A percentile compares a stretch with the other conserved stretches of the same genome.
phyloP scores from a whole-genome alignment of 768 basidiomycete genomes.

The Ramaria sp. region DNA sequence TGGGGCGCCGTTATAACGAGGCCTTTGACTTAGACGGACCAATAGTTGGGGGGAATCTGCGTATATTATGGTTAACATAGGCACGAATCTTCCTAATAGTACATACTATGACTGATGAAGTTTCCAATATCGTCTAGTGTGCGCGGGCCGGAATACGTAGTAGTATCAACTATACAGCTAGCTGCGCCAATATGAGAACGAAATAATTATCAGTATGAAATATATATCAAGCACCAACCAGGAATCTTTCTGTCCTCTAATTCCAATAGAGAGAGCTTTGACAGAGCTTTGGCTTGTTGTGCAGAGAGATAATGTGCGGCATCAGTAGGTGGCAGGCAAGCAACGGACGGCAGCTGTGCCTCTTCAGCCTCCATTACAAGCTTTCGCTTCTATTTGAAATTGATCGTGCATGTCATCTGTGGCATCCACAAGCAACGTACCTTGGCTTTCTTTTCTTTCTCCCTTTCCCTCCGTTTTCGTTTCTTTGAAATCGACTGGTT shows the following conservation, averaged over 20 bases:
- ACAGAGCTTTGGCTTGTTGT: constrained; percentile 60
- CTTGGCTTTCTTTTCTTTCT: constrained; percentile 66
- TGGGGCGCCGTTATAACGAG: constrained; percentile 75
- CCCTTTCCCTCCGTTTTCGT: constrained; percentile 62
- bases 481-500: constrained; percentile 39
- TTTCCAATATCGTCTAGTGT: constrained; percentile 60
- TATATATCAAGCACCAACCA: constrained; percentile 35
- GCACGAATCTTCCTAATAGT: not conserved
- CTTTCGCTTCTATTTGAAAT: constrained; percentile 47
- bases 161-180: constrained; percentile 65
- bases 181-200: constrained; percentile 32
- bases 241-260: constrained; percentile 70
- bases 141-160: constrained; percentile 58
- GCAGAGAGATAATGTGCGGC: constrained; percentile 54
- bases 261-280: constrained; percentile 65
- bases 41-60: constrained; percentile 59
- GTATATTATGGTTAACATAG: not conserved
- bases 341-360: constrained; percentile 31
- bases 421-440: constrained; percentile 22
- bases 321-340: constrained; percentile 43
- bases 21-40: constrained; percentile 60
- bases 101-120: constrained; percentile 66
- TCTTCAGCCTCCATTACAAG: constrained; percentile 27
- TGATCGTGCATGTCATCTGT: not conserved
- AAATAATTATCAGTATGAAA: constrained; percentile 10